Conservation (phyloP, 2,329 filamentous ascomycete genomes). For the Ceratocystis diversiconidia region DNA sequence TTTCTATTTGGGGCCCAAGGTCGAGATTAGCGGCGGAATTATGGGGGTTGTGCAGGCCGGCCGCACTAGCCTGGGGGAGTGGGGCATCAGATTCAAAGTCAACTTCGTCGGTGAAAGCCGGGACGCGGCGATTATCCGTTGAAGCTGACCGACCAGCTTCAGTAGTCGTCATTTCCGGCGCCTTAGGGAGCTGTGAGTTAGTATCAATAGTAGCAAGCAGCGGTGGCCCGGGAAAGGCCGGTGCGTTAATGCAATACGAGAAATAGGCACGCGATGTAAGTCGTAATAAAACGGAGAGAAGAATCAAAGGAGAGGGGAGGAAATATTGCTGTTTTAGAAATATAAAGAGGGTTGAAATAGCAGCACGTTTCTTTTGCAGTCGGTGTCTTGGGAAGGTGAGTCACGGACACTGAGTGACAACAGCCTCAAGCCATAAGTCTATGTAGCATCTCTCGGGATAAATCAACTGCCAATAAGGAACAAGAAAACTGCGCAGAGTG, state of each 20-base stretch:
- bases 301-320: background rate
- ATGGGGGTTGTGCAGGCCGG: conserved; percentile 24
- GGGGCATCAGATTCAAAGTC: conserved; percentile 31
- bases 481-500: too few relatives aligned
- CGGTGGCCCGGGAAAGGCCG: background rate
- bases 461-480: background rate
- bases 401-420: background rate
- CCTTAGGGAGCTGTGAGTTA: background rate
- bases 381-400: background rate
- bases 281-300: background rate
- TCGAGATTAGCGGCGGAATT: conserved; percentile 22
- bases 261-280: background rate
- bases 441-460: background rate
- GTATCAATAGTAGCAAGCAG: background rate
- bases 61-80: conserved; percentile 24
- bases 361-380: background rate
- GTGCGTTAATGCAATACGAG: background rate
- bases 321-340: background rate
- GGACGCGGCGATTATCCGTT: too few relatives aligned
- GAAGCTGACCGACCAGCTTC: background rate
- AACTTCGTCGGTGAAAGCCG: background rate
- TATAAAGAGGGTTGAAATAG: too few relatives aligned
- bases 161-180: background rate
- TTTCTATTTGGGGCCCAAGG: background rate
- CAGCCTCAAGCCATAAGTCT: background rate